Base-by-base conservation (phyloP, 495 filamentous ascomycete species). In the Neurospora intermedia region DNA sequence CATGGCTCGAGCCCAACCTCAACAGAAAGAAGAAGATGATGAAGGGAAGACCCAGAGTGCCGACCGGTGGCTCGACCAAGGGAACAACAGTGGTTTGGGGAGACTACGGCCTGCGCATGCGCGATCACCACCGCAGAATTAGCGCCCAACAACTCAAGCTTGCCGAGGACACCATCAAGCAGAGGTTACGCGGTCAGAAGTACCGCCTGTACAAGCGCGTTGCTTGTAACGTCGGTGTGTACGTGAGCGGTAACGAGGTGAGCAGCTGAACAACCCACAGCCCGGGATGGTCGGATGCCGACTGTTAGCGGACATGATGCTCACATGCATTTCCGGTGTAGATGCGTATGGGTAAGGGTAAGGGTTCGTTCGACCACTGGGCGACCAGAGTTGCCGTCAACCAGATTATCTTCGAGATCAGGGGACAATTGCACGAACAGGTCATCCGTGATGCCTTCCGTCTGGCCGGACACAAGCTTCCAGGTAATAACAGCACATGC, bases 271-370 rank as follows among this genome's bases (percentile, higher is more conserved):
- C 70, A 27, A 23, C 9, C 46, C 62, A 38, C 23, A 54, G 31
- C 8, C 42, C n/a, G 27, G 15, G 10, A 27, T 46, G 46, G 2
- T 43, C 43, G 42, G 31, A 23, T 31, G 2, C 9, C 6, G 20
- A 45, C 35, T 6, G 27, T 4, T 31, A 43, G 66, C 15, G 66
- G 42, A 20, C n/a, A 20, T 2, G 3, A 39, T 69, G 70, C 78
- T 81, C 72, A 81, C 73, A 20, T 77, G 59, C 76, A 54, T 4
- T 41, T 43, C 6, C 62, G 9, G 73, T 27, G 27, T 70, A 89
- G 88, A 83, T 90, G 76, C 91, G 96, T 86, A 99, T 99, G 96
- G 96, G 96, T 82, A 98, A 97, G 85, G 96, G 96, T 81, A 99
- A 98, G 84, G 96, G 96, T 76, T 91, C 89, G 75, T 98, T 98